Evolutionary conservation across 805 yeast genomes (phyloP).

Genomic region (Yarrowia sp.): DNA sequence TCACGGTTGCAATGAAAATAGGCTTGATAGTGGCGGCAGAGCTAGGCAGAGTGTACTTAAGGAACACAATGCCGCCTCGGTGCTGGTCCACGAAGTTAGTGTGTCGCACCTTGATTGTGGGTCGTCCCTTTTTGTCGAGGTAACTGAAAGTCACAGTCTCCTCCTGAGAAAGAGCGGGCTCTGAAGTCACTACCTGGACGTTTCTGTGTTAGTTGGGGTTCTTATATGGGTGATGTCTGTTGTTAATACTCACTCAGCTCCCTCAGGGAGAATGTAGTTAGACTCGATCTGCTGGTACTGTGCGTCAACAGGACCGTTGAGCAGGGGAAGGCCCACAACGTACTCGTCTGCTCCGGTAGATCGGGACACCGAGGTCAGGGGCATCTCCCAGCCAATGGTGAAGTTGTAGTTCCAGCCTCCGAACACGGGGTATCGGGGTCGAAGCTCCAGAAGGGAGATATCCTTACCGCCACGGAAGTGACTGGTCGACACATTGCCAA

Average conservation of each 20-base stretch:
- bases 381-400: slow-evolving; percentile 90
- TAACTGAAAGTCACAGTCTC: slow-evolving; percentile 49
- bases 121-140: slow-evolving; percentile 82
- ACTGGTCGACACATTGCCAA: slow-evolving; percentile 91
- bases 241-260: slow-evolving; percentile 54
- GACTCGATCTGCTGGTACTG: slow-evolving; percentile 67
- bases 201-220: slow-evolving; percentile 18
- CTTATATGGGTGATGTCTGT: not conserved
- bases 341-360: slow-evolving; percentile 57
- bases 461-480: slow-evolving; percentile 47
- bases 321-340: slow-evolving; percentile 69
- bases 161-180: slow-evolving; percentile 48
- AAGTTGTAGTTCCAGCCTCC: slow-evolving; percentile 97
- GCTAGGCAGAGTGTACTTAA: slow-evolving; percentile 68
- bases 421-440: slow-evolving; percentile 91
- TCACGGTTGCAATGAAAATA: slow-evolving; percentile 63
- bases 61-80: slow-evolving; percentile 60
- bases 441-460: slow-evolving; percentile 60
- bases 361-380: slow-evolving; percentile 61
- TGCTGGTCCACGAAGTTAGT: slow-evolving; percentile 73
- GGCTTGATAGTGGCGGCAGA: slow-evolving; percentile 69
- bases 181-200: slow-evolving; percentile 54
- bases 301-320: slow-evolving; percentile 75
- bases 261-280: slow-evolving; percentile 83
- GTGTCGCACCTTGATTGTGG: slow-evolving; percentile 67